These are phyloP conservation scores for Madurella fahalii DNA, from an alignment of 2,329 filamentous ascomycete species.

Conservation along the genomic window DNA sequence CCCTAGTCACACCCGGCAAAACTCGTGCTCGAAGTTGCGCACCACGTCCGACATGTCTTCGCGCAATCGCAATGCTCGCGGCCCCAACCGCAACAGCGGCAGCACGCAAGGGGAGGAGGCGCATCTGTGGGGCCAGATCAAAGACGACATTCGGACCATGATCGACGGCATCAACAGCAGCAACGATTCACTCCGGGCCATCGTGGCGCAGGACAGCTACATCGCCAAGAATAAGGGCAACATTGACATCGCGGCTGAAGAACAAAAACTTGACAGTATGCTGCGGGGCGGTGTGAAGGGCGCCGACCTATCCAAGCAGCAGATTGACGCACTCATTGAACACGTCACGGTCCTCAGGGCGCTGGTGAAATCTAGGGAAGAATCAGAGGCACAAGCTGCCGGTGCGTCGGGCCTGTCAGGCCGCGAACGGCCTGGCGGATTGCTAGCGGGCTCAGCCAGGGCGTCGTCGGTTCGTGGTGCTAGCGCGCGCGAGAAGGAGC, in stretches of 20 bases:
- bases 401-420: slow-evolving; percentile 21
- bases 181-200: slow-evolving; percentile 36
- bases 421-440: slow-evolving; percentile 22
- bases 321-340: slow-evolving; percentile 34
- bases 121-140: slow-evolving; percentile 38
- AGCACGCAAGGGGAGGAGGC: slow-evolving; percentile 41
- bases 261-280: slow-evolving; percentile 28
- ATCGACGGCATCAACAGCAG: slow-evolving; percentile 38
- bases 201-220: slow-evolving; percentile 38
- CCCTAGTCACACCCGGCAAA: too few species aligned
- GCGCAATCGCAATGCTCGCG: slow-evolving; percentile 30
- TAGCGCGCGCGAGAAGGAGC: slow-evolving; percentile 25
- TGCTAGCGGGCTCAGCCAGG: slow-evolving; percentile 18
- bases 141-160: slow-evolving; percentile 35
- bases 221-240: slow-evolving; percentile 36
- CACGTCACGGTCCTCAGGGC: slow-evolving; percentile 38
- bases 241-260: slow-evolving; percentile 29
- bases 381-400: slow-evolving; percentile 27
- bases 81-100: slow-evolving; percentile 37
- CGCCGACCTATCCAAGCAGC: slow-evolving; percentile 33
- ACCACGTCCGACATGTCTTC: slow-evolving; percentile 23
- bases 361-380: slow-evolving; percentile 40
- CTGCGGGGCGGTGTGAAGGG: slow-evolving; percentile 30
- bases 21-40: background rate
- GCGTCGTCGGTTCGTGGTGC: slow-evolving; percentile 14